Evolutionary conservation across 2,329 filamentous ascomycete genomes (phyloP).

Genomic region (Calonectria naviculata): DNA sequence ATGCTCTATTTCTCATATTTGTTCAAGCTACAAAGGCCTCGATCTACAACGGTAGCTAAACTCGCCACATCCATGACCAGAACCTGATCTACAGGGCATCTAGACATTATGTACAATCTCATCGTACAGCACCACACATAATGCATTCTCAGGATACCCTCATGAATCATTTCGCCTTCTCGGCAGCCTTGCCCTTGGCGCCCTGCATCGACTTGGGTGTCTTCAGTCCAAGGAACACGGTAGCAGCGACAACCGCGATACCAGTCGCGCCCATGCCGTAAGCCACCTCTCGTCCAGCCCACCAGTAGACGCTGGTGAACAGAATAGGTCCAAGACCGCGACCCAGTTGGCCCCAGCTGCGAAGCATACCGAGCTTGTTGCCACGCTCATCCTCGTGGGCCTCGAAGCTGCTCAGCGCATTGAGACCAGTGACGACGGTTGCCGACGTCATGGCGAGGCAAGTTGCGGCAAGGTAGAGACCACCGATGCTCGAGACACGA

Average conservation of each 20-base stretch:
- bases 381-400: conserved; percentile 84
- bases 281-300: conserved; percentile 89
- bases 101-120: background rate
- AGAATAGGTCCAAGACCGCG: conserved; percentile 87
- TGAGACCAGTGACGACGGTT: conserved; percentile 93
- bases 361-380: conserved; percentile 84
- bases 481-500: conserved; percentile 72
- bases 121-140: background rate
- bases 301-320: conserved; percentile 98
- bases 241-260: conserved; percentile 77
- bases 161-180: conserved; percentile 24
- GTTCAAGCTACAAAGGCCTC: background rate
- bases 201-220: conserved; percentile 58
- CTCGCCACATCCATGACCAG: background rate
- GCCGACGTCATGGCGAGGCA: conserved; percentile 90
- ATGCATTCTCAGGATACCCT: background rate
- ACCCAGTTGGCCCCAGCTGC: conserved; percentile 87
- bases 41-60: background rate
- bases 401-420: conserved; percentile 92
- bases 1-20: background rate
- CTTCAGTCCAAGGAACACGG: conserved; percentile 79
- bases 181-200: conserved; percentile 24
- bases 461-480: conserved; percentile 84
- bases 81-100: background rate
- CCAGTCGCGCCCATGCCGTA: conserved; percentile 85